phyloP scores from a whole-genome alignment of 495 filamentous ascomycete species.

The Trichoderma parareesei region DNA sequence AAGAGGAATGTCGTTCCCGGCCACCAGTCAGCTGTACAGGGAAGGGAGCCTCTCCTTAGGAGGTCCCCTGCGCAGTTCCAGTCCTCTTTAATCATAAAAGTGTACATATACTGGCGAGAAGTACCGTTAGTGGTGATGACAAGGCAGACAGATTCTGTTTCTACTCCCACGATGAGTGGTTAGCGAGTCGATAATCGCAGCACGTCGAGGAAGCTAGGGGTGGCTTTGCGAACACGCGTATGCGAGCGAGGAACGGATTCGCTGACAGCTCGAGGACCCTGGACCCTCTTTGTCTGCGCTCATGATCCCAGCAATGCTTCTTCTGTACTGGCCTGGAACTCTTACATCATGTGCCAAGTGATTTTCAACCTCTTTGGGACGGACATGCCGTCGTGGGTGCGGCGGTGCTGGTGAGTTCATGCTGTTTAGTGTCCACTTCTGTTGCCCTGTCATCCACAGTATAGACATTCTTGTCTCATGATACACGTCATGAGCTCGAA shows the following conservation, averaged over 20 bases:
- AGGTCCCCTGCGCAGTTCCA: no score
- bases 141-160: background rate
- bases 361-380: background rate
- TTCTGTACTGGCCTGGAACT: background rate
- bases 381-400: background rate
- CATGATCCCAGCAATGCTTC: background rate
- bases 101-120: no score
- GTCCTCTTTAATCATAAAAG: no score
- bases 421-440: no score
- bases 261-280: background rate
- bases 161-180: background rate
- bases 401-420: no score
- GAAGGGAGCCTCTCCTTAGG: no score
- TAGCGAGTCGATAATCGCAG: background rate
- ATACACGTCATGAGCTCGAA: no score
- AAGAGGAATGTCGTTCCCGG: background rate
- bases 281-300: background rate
- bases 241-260: background rate
- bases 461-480: no score
- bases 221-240: constrained; percentile 1
- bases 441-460: background rate
- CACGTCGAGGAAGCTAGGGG: background rate
- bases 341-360: background rate
- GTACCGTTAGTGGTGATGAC: background rate
- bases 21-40: no score